Conservation (phyloP, 2,329 filamentous ascomycete genomes). For the Trichoderma afroharzianum region DNA sequence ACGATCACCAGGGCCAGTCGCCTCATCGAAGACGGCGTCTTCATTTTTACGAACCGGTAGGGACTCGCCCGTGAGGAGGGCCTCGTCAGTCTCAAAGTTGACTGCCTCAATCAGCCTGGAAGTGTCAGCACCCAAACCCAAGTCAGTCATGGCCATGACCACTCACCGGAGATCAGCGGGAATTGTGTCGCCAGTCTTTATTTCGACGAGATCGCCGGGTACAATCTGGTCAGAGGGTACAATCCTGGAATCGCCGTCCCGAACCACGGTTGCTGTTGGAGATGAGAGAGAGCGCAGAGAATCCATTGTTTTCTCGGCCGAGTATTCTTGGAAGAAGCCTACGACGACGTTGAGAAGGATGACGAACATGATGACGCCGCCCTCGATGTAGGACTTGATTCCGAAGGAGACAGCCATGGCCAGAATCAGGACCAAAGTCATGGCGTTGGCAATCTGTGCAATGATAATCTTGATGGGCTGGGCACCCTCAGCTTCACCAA, state of each 20-base stretch:
- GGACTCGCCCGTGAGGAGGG: background rate
- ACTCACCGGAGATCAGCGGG: background rate
- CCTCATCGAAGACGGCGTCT: background rate
- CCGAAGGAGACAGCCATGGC: constrained; percentile 26
- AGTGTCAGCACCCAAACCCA: background rate
- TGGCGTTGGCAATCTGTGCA: constrained; percentile 64
- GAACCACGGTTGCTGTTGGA: constrained; percentile 42
- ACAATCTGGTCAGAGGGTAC: background rate
- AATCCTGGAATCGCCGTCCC: constrained; percentile 37
- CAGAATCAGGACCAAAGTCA: constrained; percentile 59
- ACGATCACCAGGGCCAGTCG: background rate
- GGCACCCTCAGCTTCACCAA: constrained; percentile 51
- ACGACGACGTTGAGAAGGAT: constrained; percentile 57
- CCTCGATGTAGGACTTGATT: background rate
- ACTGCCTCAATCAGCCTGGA: background rate
- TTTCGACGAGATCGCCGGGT: background rate
- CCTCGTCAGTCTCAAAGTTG: background rate
- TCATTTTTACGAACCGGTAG: background rate
- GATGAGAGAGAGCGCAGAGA: constrained; percentile 43
- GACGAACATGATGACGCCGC: constrained; percentile 39
- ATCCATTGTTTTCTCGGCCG: constrained; percentile 49
- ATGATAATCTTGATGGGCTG: constrained; percentile 61
- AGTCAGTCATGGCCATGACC: background rate
- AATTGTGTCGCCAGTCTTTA: background rate
- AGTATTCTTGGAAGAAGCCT: constrained; percentile 44